Evolutionary conservation across 2,329 filamentous ascomycete species (phyloP).

Genomic region (Daldinia sp.): DNA sequence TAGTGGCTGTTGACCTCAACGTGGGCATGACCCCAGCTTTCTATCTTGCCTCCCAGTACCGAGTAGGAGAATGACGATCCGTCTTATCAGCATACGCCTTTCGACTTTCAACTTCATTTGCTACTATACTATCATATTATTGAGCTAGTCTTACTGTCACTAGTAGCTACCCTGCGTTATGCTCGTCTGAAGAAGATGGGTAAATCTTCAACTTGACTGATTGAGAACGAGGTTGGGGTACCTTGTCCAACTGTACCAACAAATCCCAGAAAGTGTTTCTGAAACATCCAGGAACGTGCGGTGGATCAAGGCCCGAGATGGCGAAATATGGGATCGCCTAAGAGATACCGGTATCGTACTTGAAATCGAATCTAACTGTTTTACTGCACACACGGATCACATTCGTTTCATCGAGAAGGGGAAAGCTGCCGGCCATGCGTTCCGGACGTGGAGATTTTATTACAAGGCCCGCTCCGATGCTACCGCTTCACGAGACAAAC

Average conservation of each 20-base stretch:
- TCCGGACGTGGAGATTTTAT: constrained; percentile 28
- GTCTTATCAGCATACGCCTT: background rate
- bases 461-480: constrained; percentile 33
- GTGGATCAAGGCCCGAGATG: constrained; percentile 35
- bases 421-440: constrained; percentile 20
- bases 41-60: background rate
- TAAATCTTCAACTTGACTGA: background rate
- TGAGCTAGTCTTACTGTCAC: background rate
- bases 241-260: constrained; percentile 27
- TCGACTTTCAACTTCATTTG: background rate
- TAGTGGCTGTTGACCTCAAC: background rate
- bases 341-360: constrained; percentile 16
- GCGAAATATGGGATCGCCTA: constrained; percentile 27
- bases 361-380: background rate
- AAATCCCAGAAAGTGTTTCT: constrained; percentile 26
- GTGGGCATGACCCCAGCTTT: constrained; percentile 7
- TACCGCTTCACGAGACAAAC: constrained; percentile 39
- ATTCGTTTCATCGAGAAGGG: constrained; percentile 18
- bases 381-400: constrained; percentile 14
- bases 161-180: background rate
- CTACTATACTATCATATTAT: constrained; percentile 5
- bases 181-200: background rate
- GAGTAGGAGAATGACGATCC: background rate
- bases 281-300: constrained; percentile 35
- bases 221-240: constrained; percentile 25